phyloP scores from a whole-genome alignment of 2,329 filamentous ascomycete genomes.

The Xylariaceae sp. region DNA sequence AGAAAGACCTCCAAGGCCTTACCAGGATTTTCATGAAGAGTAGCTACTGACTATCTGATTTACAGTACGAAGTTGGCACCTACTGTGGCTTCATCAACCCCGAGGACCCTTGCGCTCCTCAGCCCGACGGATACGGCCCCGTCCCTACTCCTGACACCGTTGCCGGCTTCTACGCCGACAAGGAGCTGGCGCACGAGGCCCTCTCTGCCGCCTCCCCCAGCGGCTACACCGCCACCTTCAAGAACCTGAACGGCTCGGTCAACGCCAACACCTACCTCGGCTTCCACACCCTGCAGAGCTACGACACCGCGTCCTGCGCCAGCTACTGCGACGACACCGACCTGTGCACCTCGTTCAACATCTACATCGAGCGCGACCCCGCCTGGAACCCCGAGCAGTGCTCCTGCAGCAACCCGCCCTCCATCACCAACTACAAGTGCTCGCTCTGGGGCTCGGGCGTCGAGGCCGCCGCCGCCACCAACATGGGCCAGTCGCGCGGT shows the following conservation, averaged over 20 bases:
- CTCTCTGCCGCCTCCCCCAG: background rate
- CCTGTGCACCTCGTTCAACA: slow-evolving; percentile 1
- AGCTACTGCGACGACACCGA: background rate
- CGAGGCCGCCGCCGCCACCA: slow-evolving; percentile 1
- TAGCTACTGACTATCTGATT: no score
- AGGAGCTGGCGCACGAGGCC: background rate
- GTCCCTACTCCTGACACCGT: background rate
- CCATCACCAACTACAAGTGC: slow-evolving; percentile 2
- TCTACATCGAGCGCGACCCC: slow-evolving; percentile 3
- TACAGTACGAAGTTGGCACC: slow-evolving; percentile 3
- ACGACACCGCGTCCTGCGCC: slow-evolving; percentile 1
- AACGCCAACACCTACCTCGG: slow-evolving; percentile 3
- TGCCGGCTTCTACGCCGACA: background rate
- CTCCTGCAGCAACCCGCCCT: background rate
- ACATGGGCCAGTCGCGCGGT: background rate
- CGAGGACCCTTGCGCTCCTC: slow-evolving; percentile 2
- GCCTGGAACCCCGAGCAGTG: slow-evolving; percentile 2
- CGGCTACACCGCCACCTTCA: slow-evolving; percentile 1
- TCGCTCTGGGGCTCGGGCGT: slow-evolving; percentile 3
- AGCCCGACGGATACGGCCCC: slow-evolving; percentile 2
- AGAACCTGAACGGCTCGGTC: slow-evolving; percentile 1
- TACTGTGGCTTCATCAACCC: slow-evolving; percentile 5
- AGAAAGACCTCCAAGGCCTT: no score
- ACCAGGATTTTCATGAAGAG: no score
- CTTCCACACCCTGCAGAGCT: background rate